A percentile compares a stretch with the other conserved stretches of the same genome.
Evolutionary conservation across 2,329 filamentous ascomycete species (phyloP).

Genomic region (Bipolaris sorokiniana): DNA sequence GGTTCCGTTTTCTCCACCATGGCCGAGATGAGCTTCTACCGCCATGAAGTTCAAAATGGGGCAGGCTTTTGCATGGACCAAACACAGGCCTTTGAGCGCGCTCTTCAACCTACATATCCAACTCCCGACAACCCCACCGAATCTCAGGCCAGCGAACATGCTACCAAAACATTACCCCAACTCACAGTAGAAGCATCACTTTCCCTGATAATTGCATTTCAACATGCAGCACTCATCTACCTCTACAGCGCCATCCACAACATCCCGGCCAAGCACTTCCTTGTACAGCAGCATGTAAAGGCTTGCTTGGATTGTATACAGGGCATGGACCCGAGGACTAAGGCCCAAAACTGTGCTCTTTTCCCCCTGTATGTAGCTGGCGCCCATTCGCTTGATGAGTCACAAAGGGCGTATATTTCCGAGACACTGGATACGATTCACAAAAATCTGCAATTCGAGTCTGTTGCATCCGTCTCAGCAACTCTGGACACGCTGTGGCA

Average conservation of each 20-base stretch:
- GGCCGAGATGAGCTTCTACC: conserved; percentile 16
- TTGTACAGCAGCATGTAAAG: conserved; percentile 23
- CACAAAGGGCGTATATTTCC: conserved; percentile 7
- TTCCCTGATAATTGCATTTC: conserved; percentile 18
- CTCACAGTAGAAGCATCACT: conserved; percentile 5
- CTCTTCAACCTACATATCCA: conserved; percentile 11
- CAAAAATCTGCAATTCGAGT: conserved; percentile 20
- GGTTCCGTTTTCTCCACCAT: conserved; percentile 7
- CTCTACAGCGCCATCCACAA: conserved; percentile 23
- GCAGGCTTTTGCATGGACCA: conserved; percentile 2
- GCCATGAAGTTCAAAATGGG: conserved; percentile 5
- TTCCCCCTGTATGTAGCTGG: conserved; percentile 26
- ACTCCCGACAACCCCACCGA: background rate
- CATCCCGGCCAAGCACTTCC: conserved; percentile 14
- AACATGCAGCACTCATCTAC: conserved; percentile 23
- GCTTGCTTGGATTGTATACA: conserved; percentile 22
- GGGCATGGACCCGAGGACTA: conserved; percentile 16
- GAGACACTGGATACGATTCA: conserved; percentile 16
- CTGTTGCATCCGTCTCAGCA: conserved; percentile 13
- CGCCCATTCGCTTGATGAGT: conserved; percentile 12
- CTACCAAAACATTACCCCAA: background rate
- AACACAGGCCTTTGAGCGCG: conserved; percentile 6
- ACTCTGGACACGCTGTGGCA: conserved; percentile 12
- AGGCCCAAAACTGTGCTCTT: conserved; percentile 20
- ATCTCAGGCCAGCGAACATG: background rate